Evolutionary conservation across 2,329 filamentous ascomycete genomes (phyloP), one percentile per base, ranked within the genome.

Genomic region (Dactylellina cionopaga): DNA sequence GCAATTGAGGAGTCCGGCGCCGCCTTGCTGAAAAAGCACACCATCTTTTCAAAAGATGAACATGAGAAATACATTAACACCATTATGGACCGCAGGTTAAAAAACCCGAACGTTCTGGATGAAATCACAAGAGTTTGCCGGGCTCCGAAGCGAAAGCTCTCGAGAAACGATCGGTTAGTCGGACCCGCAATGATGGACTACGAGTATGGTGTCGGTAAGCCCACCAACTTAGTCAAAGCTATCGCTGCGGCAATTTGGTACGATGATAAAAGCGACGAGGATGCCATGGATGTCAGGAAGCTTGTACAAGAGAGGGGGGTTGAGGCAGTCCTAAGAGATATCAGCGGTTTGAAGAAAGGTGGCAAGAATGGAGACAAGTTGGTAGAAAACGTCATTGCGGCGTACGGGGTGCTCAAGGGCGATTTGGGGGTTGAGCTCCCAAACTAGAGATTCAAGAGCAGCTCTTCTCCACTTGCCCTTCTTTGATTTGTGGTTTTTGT

Each of bases 131-230:
- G 95, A 81, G 95, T 99, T 75, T 95, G 94, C 63, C 93, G 95
- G 80, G 94, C 93, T 15, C 95, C 95, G 15, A 84, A 99, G 72
- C 90, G 95, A 80, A 99, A 99, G 85, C 86, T 99, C 31, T 90
- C 90, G 75, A 91, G 93, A 81, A 95, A 96, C 83, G 95, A 99
- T 84, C 92, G 95, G 44, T 96, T 99, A 84, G 89, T 99, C 77
- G 92, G 91, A 46, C 95, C 95, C 3, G 94, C 95, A 7, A 90
- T 96, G 82, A 87, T 99, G 15, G 92, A 92, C 46, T 92, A 96
- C 84, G 85, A 86, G 71, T 92, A 88, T 69, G 81, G 86, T 87
- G 77, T 90, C 89, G 80, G 68, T 22, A 72, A 74, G 29, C 66
- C 66, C 6, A 85, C 88, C 66, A 88, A 87, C 58, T 85, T 99